Percentiles rank a stretch among this genome's conserved stretches.
These are phyloP conservation scores for Rhizophagus clarus DNA, from an alignment of 192 early-diverging fungal genomes.

Conservation along the genomic window DNA sequence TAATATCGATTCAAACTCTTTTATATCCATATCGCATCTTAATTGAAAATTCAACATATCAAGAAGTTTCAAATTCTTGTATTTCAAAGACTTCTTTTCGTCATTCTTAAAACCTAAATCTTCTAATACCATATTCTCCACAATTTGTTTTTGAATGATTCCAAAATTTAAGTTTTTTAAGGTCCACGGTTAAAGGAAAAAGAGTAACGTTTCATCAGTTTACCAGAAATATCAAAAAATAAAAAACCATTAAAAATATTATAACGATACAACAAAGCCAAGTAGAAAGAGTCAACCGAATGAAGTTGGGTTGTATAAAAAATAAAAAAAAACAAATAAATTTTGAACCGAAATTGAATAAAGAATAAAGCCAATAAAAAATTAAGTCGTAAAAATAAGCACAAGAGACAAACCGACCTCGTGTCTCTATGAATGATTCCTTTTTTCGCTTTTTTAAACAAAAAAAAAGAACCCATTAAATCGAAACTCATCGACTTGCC, in stretches of 20 bases:
- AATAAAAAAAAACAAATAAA: background rate
- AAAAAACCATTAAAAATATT: background rate
- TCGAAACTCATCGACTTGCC: constrained; percentile 7
- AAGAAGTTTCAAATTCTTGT: background rate
- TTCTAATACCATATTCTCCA: background rate
- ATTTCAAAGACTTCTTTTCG: background rate
- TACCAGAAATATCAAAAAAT: background rate
- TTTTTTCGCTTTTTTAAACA: background rate
- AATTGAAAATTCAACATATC: background rate
- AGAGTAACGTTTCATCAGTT: background rate
- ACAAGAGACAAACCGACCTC: constrained; percentile 18
- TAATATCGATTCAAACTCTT: background rate
- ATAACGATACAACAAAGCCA: background rate
- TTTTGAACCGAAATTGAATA: constrained; percentile 1
- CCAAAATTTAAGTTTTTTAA: background rate
- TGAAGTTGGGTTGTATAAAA: background rate
- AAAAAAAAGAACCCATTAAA: background rate
- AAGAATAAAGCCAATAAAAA: background rate
- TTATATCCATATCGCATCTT: background rate
- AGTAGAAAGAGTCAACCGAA: constrained; percentile 1
- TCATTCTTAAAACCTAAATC: background rate
- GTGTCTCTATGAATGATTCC: constrained; percentile 7
- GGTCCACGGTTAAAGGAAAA: background rate
- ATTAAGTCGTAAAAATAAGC: constrained; percentile 12
- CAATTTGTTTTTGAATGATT: background rate